These are phyloP conservation scores for Elsinoe batatas DNA, from an alignment of 2,329 filamentous ascomycete species.

Conservation along the genomic window DNA sequence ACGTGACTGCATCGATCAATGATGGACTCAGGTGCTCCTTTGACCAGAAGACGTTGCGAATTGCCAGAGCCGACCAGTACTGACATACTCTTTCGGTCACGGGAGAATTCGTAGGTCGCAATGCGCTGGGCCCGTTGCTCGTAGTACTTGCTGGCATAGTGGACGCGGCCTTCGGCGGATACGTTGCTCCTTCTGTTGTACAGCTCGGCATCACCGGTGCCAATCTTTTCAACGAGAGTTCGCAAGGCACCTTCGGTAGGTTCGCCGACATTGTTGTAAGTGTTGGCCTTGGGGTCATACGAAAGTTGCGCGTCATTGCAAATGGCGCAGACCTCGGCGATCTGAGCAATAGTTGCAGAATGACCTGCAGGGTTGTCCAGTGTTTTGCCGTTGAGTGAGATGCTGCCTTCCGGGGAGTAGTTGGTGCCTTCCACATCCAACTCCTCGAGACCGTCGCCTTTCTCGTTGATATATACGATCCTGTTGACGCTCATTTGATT, in stretches of 20 bases:
- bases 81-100: conserved; percentile 98
- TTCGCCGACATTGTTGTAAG: conserved; percentile 79
- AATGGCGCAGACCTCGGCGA: conserved; percentile 59
- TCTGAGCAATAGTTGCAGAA: conserved; percentile 70
- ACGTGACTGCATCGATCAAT: conserved; percentile 83
- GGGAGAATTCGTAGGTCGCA: conserved; percentile 91
- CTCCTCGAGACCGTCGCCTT: conserved; percentile 68
- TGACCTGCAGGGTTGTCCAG: conserved; percentile 58
- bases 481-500: conserved; percentile 99
- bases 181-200: conserved; percentile 44
- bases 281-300: conserved; percentile 65
- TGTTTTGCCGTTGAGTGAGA: conserved; percentile 58
- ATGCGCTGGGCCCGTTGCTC: conserved; percentile 65
- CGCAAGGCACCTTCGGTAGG: conserved; percentile 90
- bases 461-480: conserved; percentile 69
- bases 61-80: conserved; percentile 67
- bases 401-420: conserved; percentile 71
- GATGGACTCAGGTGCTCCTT: conserved; percentile 90
- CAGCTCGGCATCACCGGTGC: conserved; percentile 58
- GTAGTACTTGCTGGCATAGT: conserved; percentile 77
- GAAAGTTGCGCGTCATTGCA: conserved; percentile 84
- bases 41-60: conserved; percentile 77
- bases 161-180: conserved; percentile 52
- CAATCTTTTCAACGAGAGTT: conserved; percentile 87
- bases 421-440: conserved; percentile 87